Evolutionary conservation across 768 basidiomycete species (phyloP).

Genomic region (Tulasnella sp.): DNA sequence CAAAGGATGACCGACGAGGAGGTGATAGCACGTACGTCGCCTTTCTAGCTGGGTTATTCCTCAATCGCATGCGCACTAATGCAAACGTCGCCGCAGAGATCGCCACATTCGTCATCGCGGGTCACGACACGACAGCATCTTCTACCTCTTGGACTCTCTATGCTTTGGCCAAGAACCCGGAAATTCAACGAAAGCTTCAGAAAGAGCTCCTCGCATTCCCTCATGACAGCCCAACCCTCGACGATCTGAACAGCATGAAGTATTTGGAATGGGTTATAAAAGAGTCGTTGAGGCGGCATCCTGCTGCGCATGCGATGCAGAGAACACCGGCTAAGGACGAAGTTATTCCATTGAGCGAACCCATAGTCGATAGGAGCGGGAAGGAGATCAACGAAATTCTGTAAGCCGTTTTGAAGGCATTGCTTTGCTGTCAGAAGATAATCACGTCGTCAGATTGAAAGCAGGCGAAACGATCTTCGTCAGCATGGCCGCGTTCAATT

Average conservation of each 20-base stretch:
- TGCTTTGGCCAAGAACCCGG: conserved; percentile 34
- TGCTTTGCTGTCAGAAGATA: background rate
- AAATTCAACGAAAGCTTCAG: conserved; percentile 49
- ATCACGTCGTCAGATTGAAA: background rate
- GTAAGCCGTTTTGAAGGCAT: conserved; percentile 28
- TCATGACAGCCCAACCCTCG: conserved; percentile 21
- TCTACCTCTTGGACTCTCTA: conserved; percentile 11
- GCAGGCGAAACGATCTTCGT: conserved; percentile 17
- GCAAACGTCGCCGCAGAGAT: conserved; percentile 35
- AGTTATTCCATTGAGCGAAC: conserved; percentile 43
- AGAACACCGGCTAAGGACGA: conserved; percentile 47
- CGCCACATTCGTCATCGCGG: conserved; percentile 52
- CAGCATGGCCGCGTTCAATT: conserved; percentile 15
- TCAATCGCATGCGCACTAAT: background rate
- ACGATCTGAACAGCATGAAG: conserved; percentile 28
- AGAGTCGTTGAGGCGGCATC: conserved; percentile 51
- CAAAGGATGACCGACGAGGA: conserved; percentile 56
- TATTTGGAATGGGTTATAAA: conserved; percentile 31
- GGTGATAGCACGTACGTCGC: conserved; percentile 41
- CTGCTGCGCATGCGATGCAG: conserved; percentile 41
- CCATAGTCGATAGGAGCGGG: conserved; percentile 41
- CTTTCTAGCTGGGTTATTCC: background rate
- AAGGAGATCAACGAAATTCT: conserved; percentile 34
- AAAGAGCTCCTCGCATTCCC: conserved; percentile 27
- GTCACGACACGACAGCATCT: conserved; percentile 25